Evolutionary conservation across 306 rosid species (phyloP), one percentile per base, ranked within the genome.

Genomic region (Vigna radiata): DNA sequence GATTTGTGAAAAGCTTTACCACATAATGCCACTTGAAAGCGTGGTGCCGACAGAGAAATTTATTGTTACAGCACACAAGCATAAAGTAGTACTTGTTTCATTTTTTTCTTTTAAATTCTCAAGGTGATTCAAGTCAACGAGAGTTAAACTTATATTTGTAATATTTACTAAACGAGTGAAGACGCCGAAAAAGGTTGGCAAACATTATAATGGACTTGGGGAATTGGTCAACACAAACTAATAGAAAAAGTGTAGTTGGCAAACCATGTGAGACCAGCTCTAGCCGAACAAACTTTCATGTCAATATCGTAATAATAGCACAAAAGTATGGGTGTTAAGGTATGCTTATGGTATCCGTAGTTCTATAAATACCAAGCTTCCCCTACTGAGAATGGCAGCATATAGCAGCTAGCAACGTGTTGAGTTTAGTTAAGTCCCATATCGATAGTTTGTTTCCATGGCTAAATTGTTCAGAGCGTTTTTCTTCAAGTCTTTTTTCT

Each of bases 401-500:
- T n/a, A 44, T 50, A 27, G 9, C 14, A 62, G 43, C 50, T 15
- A 48, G 18, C 9, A 21, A 53, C 39, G 4, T 44, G 49, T 44
- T 44, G 23, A 7, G 39, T 59, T 59, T 11, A 27, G 7, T 43
- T 31, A 8, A 52, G 36, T 53, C 16, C 11, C 5, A 18, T 15
- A 41, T 37, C 37, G 16, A 41, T 37, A 19, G 17, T 29, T 27
- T 27, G 29, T 23, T 21, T 14, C 44, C 2, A 63, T 74, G 82
- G 53, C 89, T 1, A 83, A 82, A 64, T 81, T 93, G 89, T 73
- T 86, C 8, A 73, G 72, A 58, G 65, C 85, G 8, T 78, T 76
- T 69, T 81, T 81, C 89, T 79, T 90, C 75, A 85, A 83, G 43
- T 79, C 92, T 2, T 81, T 87, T 19, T 77, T 86, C 82, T 63